These are phyloP conservation scores for Clonostachys byssicola DNA, from an alignment of 2,329 filamentous ascomycete genomes.

Conservation along the genomic window DNA sequence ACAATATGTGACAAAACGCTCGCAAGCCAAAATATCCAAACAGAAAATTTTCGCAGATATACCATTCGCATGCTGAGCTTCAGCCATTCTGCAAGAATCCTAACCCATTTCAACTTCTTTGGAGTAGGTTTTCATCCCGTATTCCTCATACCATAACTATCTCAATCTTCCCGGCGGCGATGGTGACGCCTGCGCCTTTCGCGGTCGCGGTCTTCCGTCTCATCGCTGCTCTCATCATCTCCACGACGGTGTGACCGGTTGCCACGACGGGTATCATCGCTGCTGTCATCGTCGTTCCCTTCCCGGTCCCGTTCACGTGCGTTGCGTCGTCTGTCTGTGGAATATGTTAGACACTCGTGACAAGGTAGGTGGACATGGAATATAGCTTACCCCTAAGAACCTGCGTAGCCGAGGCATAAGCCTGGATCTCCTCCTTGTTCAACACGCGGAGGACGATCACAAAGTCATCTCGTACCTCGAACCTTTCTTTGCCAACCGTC, in stretches of 20 bases:
- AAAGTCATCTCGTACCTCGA: slow-evolving; percentile 87
- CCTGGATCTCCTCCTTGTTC: slow-evolving; percentile 84
- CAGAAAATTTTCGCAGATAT: too few relatives aligned
- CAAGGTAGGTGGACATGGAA: background rate
- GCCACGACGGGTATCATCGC: slow-evolving; percentile 2
- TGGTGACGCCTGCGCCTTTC: slow-evolving; percentile 14
- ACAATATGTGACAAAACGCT: too few relatives aligned
- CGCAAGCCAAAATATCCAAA: too few relatives aligned
- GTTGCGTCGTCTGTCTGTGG: slow-evolving; percentile 9
- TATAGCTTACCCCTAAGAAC: slow-evolving; percentile 67
- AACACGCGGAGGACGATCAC: slow-evolving; percentile 89
- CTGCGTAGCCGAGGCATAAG: slow-evolving; percentile 76
- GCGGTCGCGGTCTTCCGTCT: slow-evolving; percentile 4
- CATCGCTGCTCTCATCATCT: slow-evolving; percentile 2
- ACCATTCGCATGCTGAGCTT: too few relatives aligned
- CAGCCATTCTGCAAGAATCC: too few relatives aligned
- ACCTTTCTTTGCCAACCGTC: slow-evolving; percentile 82
- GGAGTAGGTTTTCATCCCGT: too few relatives aligned
- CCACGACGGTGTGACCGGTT: too few relatives aligned
- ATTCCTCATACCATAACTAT: too few relatives aligned
- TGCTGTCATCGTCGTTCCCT: slow-evolving; percentile 2
- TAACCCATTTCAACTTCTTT: too few relatives aligned
- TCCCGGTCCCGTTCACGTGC: slow-evolving; percentile 8
- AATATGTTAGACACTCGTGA: background rate
- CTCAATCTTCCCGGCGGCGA: too few relatives aligned